A percentile compares a stretch with the other conserved stretches of the same genome.
Conservation (phyloP, 2,329 filamentous ascomycete species). For the Penicillium oxalicum region DNA sequence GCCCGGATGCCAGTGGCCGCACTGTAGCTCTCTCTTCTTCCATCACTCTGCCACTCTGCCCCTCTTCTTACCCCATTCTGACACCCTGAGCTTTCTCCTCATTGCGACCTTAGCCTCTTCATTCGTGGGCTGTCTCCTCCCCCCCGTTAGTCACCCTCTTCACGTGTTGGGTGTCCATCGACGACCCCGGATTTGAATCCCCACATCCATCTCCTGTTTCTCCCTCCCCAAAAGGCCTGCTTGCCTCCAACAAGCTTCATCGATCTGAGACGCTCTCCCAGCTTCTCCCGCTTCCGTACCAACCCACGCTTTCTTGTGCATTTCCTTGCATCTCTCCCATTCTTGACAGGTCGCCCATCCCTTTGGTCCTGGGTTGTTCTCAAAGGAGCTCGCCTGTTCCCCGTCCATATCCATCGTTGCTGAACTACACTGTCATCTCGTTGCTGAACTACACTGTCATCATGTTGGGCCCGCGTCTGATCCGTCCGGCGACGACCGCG, state of each 20-base stretch:
- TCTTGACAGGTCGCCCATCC: neutral
- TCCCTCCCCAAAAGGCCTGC: neutral
- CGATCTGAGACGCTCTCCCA: neutral
- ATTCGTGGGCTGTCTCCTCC: too few species aligned
- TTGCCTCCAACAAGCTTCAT: neutral
- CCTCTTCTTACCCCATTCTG: too few species aligned
- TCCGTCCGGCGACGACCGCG: conserved; percentile 43
- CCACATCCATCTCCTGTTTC: neutral
- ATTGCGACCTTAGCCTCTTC: too few species aligned
- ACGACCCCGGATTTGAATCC: conserved; percentile 2
- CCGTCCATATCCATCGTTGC: neutral
- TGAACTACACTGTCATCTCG: conserved; percentile 7
- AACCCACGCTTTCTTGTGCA: neutral
- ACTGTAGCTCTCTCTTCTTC: too few species aligned
- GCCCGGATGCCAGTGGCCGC: too few species aligned
- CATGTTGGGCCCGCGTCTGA: conserved; percentile 45
- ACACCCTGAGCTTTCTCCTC: too few species aligned
- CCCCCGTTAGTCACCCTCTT: too few species aligned
- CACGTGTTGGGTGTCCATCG: too few species aligned
- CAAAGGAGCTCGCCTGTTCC: too few species aligned
- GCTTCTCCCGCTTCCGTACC: neutral
- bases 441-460: conserved; percentile 8
- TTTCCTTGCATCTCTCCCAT: conserved; percentile 4
- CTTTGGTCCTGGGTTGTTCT: neutral
- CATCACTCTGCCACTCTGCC: too few species aligned